A percentile compares a stretch with the other conserved stretches of the same genome.
phyloP scores from a whole-genome alignment of 108 stramenopile genomes.

The Skeletonema marinoi region DNA sequence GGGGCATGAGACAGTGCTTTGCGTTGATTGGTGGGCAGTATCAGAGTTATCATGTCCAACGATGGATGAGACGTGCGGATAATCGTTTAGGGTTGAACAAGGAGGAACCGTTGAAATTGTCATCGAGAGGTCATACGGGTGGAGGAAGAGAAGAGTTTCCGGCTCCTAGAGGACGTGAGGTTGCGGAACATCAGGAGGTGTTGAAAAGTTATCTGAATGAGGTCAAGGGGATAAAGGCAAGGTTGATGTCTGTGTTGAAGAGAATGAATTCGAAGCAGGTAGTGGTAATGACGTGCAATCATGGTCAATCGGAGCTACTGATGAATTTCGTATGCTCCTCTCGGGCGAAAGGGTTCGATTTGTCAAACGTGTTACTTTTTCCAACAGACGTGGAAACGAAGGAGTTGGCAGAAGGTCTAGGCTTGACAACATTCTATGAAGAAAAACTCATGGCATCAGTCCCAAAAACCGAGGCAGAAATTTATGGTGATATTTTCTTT shows the following conservation, averaged over 20 bases:
- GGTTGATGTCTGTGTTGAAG: conserved; percentile 15
- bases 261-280: conserved; percentile 23
- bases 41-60: conserved; percentile 19
- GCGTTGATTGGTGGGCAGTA: conserved; percentile 10
- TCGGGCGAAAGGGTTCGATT: conserved; percentile 37
- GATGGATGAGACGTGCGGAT: conserved; percentile 14
- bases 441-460: conserved; percentile 49
- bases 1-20: background rate
- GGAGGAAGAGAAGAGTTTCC: conserved; percentile 30
- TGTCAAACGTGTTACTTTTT: conserved; percentile 47
- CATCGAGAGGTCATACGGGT: conserved; percentile 36
- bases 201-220: conserved; percentile 34
- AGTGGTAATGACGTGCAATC: conserved; percentile 43
- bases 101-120: conserved; percentile 13
- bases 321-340: conserved; percentile 53
- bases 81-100: background rate
- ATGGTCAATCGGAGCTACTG: conserved; percentile 45
- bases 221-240: conserved; percentile 9
- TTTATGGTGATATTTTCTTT: conserved; percentile 76
- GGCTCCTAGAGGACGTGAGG: conserved; percentile 10
- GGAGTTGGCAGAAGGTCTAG: conserved; percentile 47
- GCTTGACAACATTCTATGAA: conserved; percentile 48
- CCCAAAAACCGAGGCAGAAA: conserved; percentile 52
- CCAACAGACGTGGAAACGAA: conserved; percentile 52
- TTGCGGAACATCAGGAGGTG: conserved; percentile 13